Base-by-base conservation (phyloP, 257 asterid genomes). In the Asclepias syriaca region DNA sequence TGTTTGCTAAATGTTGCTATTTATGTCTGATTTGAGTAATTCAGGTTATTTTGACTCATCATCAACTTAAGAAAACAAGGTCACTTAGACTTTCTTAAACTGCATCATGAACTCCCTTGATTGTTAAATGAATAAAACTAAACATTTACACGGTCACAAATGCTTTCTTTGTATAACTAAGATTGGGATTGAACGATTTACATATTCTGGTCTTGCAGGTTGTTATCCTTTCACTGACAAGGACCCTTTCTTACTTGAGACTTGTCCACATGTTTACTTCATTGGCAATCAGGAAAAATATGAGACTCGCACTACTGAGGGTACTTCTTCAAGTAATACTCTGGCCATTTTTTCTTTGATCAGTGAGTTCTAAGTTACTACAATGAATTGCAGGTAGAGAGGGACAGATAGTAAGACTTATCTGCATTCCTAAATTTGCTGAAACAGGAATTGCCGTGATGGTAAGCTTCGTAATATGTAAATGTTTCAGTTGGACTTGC, bases 201-300 rank as follows among this genome's bases (percentile, higher is more conserved):
- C 48, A 73, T 77, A 58, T 76, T 72, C 49, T 16, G 37, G 24
- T 66, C 48, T 51, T 74, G 78, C 90, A 95, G 98, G 99, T 29
- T 95, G 99, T 80, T 92, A 95, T 84, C 99, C 99, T 11, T 95
- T 86, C 75, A 92, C 96, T 39, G 98, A 95, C 77, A 84, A 92
- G 83, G 99, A 95, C 79, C 98, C 98, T 69, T 92, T 95, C 77
- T 88, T 85, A 80, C n/a, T 92, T 46, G 97, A 95, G 85, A 76
- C 72, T n/a, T 92, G 97, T 75, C 98, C 99, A 78, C 98, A 90
- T 78, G 96, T 92, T 78, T 92, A 92, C 85, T 95, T 92, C 77
- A 82, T 78, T 72, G 98, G 98, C 61, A 95, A 95, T 84, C 99
- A 90, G 85, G 90, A 88, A 53, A 87, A 87, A 77, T 88, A 79